Evolutionary conservation across 2,329 filamentous ascomycete genomes (phyloP).

Genomic region (Calonectria pauciramosa): DNA sequence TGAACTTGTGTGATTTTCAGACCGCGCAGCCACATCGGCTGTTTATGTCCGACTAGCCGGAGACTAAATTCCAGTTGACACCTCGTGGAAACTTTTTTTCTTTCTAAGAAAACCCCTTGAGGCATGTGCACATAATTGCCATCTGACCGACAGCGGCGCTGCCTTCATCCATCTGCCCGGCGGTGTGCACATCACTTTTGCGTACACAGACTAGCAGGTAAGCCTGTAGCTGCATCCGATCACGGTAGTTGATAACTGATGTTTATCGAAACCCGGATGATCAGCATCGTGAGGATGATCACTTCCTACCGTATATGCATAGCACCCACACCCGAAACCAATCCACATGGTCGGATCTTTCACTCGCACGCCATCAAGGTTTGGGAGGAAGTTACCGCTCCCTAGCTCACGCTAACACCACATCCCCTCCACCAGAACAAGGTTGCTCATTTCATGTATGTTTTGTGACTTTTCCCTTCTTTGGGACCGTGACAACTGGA

Average conservation of each 20-base stretch:
- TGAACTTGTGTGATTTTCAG: not conserved
- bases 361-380: not conserved
- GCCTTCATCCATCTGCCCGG: not conserved
- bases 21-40: not conserved
- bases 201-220: not conserved
- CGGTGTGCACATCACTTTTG: not conserved
- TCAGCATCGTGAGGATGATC: conserved; percentile 10
- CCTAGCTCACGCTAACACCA: not conserved
- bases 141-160: not conserved
- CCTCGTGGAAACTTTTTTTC: not conserved
- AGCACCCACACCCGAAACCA: not conserved
- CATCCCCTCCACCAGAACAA: not conserved
- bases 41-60: not conserved
- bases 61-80: not conserved
- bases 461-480: not conserved
- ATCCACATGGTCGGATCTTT: not conserved
- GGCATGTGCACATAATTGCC: not conserved
- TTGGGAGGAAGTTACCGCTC: conserved; percentile 9
- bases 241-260: not conserved
- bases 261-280: not conserved
- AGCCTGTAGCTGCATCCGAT: not conserved
- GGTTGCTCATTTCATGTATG: not conserved
- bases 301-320: not conserved
- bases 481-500: not conserved
- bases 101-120: not conserved